Base-by-base conservation (phyloP, 2,329 filamentous ascomycete species). In the Cercospora sojina region DNA sequence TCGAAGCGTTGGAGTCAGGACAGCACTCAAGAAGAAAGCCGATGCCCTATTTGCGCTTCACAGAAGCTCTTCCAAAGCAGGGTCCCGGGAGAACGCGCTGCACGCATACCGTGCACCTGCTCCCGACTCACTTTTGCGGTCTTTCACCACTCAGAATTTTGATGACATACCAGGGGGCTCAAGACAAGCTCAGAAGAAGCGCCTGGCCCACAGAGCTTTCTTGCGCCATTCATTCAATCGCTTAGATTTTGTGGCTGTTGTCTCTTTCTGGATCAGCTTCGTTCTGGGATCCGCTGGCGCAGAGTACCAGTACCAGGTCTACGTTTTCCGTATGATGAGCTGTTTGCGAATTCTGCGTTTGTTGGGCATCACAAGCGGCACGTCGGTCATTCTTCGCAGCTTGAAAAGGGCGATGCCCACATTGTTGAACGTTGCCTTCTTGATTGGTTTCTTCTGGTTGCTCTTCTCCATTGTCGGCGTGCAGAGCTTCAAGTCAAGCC, bases 391-490 rank as follows among this genome's bases (percentile, higher is more conserved):
- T 74, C 82, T 99, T 53, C 87, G 92, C 77, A 98, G 94, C 85
- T 79, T 99, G 67, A 99, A 99, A 77, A 96, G 97, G 77, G 93
- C 95, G 1, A 92, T 94, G 0, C 95, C 96, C 1, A 83, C 97
- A 38, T 87, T 99, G 25, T 87, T 97, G 27, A 92, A 97, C 69
- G 93, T 99, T 32, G 93, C 92, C 1, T 97, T 99, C 76, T 83
- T 99, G 23, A 93, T 99, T 71, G 87, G 91, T 13, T 99, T 99
- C 80, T 99, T 99, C 80, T 99, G 95, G 95, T 85, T 99, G 49
- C 82, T 98, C 10, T 99, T 99, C 80, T 95, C 93, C 41, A 97
- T 99, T 69, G 89, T 99, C 66, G 96, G 95, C 5, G 91, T 99
- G 23, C 96, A 99, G 77, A 97, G 91, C 79, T 99, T 99, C 79